Evolutionary conservation across 1,284 basidiomycete genomes (phyloP).

Genomic region (Trichosporon sp.): DNA sequence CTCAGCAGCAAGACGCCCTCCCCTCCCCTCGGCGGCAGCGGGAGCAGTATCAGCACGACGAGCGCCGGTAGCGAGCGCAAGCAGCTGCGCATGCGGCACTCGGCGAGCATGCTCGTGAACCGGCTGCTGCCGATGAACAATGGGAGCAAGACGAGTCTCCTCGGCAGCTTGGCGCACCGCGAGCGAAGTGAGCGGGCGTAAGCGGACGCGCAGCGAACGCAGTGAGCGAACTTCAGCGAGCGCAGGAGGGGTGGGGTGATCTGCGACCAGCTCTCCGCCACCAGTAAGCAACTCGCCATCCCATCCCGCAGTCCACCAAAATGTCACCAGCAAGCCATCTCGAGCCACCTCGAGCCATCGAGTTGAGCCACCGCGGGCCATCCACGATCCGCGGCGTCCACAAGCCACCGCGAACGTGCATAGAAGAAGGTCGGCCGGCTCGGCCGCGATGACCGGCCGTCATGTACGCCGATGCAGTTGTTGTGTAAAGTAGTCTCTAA

Average conservation of each 20-base stretch:
- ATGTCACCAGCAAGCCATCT: background rate
- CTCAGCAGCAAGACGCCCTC: slow-evolving; percentile 4
- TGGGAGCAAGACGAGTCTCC: background rate
- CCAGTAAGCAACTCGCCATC: background rate
- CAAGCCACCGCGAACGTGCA: background rate
- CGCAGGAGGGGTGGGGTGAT: no score
- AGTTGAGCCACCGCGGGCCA: no score
- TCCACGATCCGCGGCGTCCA: background rate
- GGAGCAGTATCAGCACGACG: background rate
- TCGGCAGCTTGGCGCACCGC: background rate
- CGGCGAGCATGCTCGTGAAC: slow-evolving; percentile 15
- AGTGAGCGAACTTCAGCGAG: background rate
- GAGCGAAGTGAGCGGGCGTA: no score
- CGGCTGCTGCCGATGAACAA: slow-evolving; percentile 16
- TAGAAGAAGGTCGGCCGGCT: background rate
- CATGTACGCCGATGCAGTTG: no score
- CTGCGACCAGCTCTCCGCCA: no score
- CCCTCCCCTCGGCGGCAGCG: background rate
- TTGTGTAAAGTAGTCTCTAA: background rate
- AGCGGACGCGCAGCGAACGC: background rate
- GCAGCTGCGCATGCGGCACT: slow-evolving; percentile 18
- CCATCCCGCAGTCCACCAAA: background rate
- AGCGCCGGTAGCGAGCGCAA: background rate
- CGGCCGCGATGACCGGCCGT: background rate
- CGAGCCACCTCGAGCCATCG: no score